These are phyloP conservation scores for Fusarium liriodendri DNA, from an alignment of 2,329 filamentous ascomycete genomes.

Conservation along the genomic window DNA sequence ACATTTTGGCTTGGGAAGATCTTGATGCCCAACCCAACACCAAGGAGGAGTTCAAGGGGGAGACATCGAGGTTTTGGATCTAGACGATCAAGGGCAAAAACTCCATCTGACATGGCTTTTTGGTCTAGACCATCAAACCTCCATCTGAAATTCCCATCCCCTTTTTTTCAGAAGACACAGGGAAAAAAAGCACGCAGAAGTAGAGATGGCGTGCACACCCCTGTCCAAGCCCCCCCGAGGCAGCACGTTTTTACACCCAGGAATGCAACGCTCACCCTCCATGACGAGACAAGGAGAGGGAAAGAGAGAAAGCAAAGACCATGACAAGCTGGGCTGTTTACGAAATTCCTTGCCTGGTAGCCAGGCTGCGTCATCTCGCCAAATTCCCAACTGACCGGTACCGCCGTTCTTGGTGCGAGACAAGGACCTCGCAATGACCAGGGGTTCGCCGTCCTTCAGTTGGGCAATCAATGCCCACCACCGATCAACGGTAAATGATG, in stretches of 20 bases:
- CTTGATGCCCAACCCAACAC: slow-evolving; percentile 29
- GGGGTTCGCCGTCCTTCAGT: background rate
- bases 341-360: slow-evolving; percentile 15
- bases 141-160: background rate
- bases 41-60: background rate
- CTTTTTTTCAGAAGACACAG: background rate
- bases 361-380: slow-evolving; percentile 26
- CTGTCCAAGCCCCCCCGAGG: background rate
- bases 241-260: background rate
- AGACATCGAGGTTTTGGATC: background rate
- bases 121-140: background rate
- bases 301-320: background rate
- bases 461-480: background rate
- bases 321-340: background rate
- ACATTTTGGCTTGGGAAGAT: slow-evolving; percentile 10
- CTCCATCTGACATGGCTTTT: background rate
- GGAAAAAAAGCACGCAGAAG: background rate
- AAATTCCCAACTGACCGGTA: slow-evolving; percentile 35
- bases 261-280: background rate
- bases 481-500: slow-evolving; percentile 9
- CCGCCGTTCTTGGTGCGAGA: slow-evolving; percentile 10
- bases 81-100: background rate
- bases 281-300: background rate
- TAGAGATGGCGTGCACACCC: background rate
- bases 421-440: background rate